Evolutionary conservation across 106 monocot species (phyloP).

Genomic region (Dendrobium huoshanense): DNA sequence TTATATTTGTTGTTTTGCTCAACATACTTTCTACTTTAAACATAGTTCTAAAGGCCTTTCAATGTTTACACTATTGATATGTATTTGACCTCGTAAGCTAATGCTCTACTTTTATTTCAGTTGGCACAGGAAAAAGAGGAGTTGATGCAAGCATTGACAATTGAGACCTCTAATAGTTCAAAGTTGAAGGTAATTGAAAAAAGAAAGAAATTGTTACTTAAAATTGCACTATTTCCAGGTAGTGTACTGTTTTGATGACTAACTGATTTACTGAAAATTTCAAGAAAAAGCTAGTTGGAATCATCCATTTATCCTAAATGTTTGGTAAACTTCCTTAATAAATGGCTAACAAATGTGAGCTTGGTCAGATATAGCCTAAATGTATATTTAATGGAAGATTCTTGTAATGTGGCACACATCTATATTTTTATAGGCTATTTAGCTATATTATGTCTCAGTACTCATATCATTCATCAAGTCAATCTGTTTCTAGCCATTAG

Average conservation of each 20-base stretch:
- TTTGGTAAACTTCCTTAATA: background rate
- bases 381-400: background rate
- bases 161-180: slow-evolving; percentile 60
- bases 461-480: background rate
- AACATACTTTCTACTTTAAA: background rate
- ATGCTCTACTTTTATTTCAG: slow-evolving; percentile 24
- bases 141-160: slow-evolving; percentile 49
- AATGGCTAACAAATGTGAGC: background rate
- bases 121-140: slow-evolving; percentile 78
- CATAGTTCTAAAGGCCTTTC: slow-evolving; percentile 5
- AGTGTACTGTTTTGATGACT: background rate
- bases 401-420: background rate
- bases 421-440: background rate
- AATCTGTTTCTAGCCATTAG: too few species aligned
- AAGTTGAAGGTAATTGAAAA: slow-evolving; percentile 62
- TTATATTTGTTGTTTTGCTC: background rate
- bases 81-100: background rate
- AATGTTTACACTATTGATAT: background rate
- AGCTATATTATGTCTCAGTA: background rate
- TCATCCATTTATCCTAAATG: background rate
- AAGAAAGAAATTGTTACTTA: background rate
- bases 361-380: background rate
- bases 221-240: background rate
- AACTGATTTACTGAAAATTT: background rate
- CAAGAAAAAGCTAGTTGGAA: background rate